A percentile compares a stretch with the other conserved stretches of the same genome.
Evolutionary conservation across 2,329 filamentous ascomycete genomes (phyloP).

Genomic region (Botrytis fabae): DNA sequence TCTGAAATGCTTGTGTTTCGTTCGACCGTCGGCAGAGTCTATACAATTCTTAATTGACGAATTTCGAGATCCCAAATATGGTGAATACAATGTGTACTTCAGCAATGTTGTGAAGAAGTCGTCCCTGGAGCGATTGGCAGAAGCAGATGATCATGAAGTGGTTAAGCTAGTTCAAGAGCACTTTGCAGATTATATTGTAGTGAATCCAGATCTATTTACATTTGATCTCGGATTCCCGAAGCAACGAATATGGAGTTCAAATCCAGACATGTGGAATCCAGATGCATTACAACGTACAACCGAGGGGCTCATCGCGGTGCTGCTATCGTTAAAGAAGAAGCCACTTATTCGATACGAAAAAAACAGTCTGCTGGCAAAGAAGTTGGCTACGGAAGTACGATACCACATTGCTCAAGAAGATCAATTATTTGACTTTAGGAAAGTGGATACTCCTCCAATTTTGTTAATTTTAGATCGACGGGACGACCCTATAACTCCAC

Average conservation of each 20-base stretch:
- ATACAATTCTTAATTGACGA: constrained; percentile 95
- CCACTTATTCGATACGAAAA: constrained; percentile 91
- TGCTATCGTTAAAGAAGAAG: constrained; percentile 93
- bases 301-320: constrained; percentile 79
- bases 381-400: constrained; percentile 86
- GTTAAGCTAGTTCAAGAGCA: constrained; percentile 93
- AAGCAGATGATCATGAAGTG: constrained; percentile 96
- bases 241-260: constrained; percentile 77
- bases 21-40: constrained; percentile 87
- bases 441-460: constrained; percentile 91
- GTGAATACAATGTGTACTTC: constrained; percentile 96
- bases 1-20: constrained; percentile 87
- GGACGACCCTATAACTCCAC: constrained; percentile 90
- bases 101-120: constrained; percentile 98
- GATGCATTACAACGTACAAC: constrained; percentile 84
- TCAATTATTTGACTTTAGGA: constrained; percentile 93
- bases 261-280: constrained; percentile 84
- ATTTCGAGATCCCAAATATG: constrained; percentile 92
- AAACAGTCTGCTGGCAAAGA: constrained; percentile 86
- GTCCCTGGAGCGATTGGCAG: constrained; percentile 85
- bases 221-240: constrained; percentile 71
- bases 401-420: constrained; percentile 96
- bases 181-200: constrained; percentile 92
- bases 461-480: constrained; percentile 86
- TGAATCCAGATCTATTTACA: constrained; percentile 92